Percentiles rank a stretch among this genome's conserved stretches.
These are phyloP conservation scores for Talaromyces verruculosus DNA, from an alignment of 2,329 filamentous ascomycete species.

Conservation along the genomic window DNA sequence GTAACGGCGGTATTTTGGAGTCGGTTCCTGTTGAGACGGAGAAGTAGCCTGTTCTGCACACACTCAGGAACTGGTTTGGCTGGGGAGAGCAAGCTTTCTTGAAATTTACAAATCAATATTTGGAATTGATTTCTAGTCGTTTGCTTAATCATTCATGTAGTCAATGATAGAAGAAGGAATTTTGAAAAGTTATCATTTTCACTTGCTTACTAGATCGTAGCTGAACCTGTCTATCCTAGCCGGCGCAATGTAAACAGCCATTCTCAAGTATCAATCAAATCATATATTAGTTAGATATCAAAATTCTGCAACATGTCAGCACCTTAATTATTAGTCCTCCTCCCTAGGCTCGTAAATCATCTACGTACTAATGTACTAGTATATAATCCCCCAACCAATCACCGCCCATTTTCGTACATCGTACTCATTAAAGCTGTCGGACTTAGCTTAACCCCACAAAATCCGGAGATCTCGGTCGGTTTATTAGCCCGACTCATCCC, in stretches of 20 bases:
- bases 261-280: not conserved
- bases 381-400: not conserved
- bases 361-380: not conserved
- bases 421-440: slow-evolving; percentile 5
- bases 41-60: not conserved
- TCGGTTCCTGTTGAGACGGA: slow-evolving; percentile 15
- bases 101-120: not conserved
- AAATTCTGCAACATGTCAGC: not conserved
- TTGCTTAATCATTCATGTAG: not conserved
- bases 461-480: slow-evolving; percentile 7
- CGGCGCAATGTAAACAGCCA: not conserved
- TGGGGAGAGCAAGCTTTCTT: not conserved
- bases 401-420: not conserved
- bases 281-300: not conserved
- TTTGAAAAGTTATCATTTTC: not conserved
- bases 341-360: not conserved
- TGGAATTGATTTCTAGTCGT: not conserved
- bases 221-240: not conserved
- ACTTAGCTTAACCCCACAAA: slow-evolving; percentile 16
- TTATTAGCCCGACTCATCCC: slow-evolving; percentile 4
- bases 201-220: not conserved
- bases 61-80: too few relatives aligned
- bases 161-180: not conserved
- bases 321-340: not conserved
- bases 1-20: slow-evolving; percentile 12